Base-by-base conservation (phyloP, 2,329 filamentous ascomycete species). In the Ceratocystis ficicola region DNA sequence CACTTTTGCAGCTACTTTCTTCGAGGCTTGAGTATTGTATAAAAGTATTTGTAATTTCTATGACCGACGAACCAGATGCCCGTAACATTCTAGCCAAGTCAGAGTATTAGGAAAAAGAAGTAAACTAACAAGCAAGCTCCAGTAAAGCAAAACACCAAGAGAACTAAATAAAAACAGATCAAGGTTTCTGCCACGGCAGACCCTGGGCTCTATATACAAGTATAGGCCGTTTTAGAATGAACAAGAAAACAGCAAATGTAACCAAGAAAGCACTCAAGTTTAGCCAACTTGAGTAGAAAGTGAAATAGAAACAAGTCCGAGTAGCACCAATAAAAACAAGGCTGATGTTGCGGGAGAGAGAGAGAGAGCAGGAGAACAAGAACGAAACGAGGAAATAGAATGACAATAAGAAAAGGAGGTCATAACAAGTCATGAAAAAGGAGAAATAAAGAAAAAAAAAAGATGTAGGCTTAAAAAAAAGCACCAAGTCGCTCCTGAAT, bases 191-290 rank as follows among this genome's bases (percentile, higher is more conserved):
- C 30, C 8, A n/a, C 20, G 15, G 15, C 15, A 36, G 32, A n/a
- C 17, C 28, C n/a, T 20, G 20, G 55, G 55, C 55, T 59, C 55
- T 59, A 57, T 57, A 28, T 59, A 59, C 48, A 52, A 52, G 17
- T 36, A 36, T 59, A 59, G 55, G 55, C 55, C 55, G 17, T 59
- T 59, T 59, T 59, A 36, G 32, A 41, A 59, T 59, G 28, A 36
- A 59, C 55, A 59, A 59, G n/a, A 36, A 12, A 59, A n/a, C 15
- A 36, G 32, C 55, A 59, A 59, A 8, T 32, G 17, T 36, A 59
- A 32, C 55, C 55, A 36, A 59, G 17, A 36, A 15, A 59, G 30
- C 28, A 59, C 25, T 36, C 55, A 59, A 17, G 17, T 30, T n/a
- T 32, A 36, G 36, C 10, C 28, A 59, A 59, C 55, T 36, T 59